Evolutionary conservation across 2,329 filamentous ascomycete genomes (phyloP).

Genomic region (Gnomoniopsis sp.): DNA sequence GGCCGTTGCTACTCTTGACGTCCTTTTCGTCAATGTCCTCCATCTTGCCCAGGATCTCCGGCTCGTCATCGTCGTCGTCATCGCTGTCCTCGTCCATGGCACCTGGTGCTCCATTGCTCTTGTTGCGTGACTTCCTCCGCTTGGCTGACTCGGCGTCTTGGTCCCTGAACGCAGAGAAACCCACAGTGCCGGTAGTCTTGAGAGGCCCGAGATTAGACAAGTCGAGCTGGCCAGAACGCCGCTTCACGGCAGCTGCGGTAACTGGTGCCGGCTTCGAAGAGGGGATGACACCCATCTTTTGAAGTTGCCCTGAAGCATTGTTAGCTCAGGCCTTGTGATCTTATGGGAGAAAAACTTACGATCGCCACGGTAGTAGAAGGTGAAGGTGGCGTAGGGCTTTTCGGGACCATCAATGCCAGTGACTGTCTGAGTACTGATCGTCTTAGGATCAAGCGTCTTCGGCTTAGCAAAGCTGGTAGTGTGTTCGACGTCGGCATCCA

Average conservation of each 20-base stretch:
- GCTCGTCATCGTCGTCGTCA: slow-evolving; percentile 66
- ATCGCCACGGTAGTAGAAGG: slow-evolving; percentile 95
- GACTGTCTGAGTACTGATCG: slow-evolving; percentile 98
- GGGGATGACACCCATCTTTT: slow-evolving; percentile 89
- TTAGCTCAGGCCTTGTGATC: slow-evolving; percentile 19
- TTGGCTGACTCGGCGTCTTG: slow-evolving; percentile 51
- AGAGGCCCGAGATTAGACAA: slow-evolving; percentile 82
- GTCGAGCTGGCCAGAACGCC: slow-evolving; percentile 79
- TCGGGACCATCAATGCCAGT: slow-evolving; percentile 95
- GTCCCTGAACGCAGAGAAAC: slow-evolving; percentile 86
- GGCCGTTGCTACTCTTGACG: slow-evolving; percentile 51
- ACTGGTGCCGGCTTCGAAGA: slow-evolving; percentile 63
- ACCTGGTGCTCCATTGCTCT: slow-evolving; percentile 51
- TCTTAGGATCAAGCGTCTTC: slow-evolving; percentile 92
- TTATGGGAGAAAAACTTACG: slow-evolving; percentile 56
- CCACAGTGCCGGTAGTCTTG: slow-evolving; percentile 82
- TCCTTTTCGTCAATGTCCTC: slow-evolving; percentile 63
- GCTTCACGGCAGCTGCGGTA: slow-evolving; percentile 62
- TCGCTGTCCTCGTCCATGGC: slow-evolving; percentile 71
- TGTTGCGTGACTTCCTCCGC: slow-evolving; percentile 60
- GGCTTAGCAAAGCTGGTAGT: slow-evolving; percentile 97
- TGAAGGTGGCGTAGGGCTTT: slow-evolving; percentile 94
- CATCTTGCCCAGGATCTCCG: slow-evolving; percentile 60
- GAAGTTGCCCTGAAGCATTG: slow-evolving; percentile 69
- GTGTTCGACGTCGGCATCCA: slow-evolving; percentile 86